Evolutionary conservation across 495 filamentous ascomycete species (phyloP), one percentile per base, ranked within the genome.

Genomic region (Bombardia bombarda): DNA sequence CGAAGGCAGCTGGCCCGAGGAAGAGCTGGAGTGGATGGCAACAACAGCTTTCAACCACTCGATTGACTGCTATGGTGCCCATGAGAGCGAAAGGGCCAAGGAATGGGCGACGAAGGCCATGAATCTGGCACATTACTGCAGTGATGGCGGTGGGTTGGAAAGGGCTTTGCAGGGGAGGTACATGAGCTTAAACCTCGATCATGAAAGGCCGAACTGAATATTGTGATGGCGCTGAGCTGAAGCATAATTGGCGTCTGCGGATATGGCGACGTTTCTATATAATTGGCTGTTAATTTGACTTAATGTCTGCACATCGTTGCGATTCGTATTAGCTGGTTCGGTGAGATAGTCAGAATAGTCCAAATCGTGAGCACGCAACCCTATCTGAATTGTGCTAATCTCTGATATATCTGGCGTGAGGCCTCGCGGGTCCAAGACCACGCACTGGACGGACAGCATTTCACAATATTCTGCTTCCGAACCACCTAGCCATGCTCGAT

Each of bases 11-110:
- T 93, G 87, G 53, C 86, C 86, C 3, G 45, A 61, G 8, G 73
- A 76, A 6, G 89, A 95, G 48, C 63, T 95, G 2, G 78, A 84
- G 50, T 90, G 84, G 82, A 74, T 96, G 22, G 80, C 80, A 1
- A 77, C 77, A 0, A 78, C 73, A 2, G 62, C 81, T 0, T 95
- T 92, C 67, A 93, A 93, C 48, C 77, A 72, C 32, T 82, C 82
- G 0, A 72, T 89, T 17, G 86, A 92, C 46, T 77, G 82, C 32
- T 89, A 84, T 46, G 65, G 76, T 12, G 55, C 51, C 3, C 64
- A 65, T 0, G 69, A 80, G 37, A 74, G 80, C 39, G 72, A 67
- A 21, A 65, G 67, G 3, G 82, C 77, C 40, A 72, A 69, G 47
- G 59, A 65, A 18, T 90, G 85, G 86, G 80, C 75, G 5, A 63